Evolutionary conservation across 2,329 filamentous ascomycete species (phyloP).

Genomic region (Pseudogymnoascus destructans): DNA sequence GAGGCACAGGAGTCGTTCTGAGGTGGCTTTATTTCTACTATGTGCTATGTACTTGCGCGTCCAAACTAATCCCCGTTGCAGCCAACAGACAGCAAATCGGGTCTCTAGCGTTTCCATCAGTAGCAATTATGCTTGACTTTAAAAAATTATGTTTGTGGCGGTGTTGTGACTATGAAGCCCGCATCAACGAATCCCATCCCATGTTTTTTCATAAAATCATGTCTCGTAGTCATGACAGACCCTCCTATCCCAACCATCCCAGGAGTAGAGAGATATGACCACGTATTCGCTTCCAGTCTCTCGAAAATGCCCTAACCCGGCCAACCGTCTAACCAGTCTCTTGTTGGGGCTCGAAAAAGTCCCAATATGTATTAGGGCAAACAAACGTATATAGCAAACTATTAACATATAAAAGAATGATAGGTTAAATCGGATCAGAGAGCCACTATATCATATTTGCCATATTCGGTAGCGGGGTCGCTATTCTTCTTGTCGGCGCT

Average conservation of each 20-base stretch:
- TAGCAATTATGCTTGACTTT: neutral
- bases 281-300: neutral
- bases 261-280: neutral
- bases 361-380: neutral
- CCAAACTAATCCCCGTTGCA: neutral
- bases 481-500: neutral
- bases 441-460: neutral
- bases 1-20: neutral
- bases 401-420: neutral
- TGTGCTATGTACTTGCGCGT: neutral
- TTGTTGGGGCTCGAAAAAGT: neutral
- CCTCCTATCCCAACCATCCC: neutral
- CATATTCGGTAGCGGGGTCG: neutral
- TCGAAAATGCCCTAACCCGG: neutral
- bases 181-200: neutral
- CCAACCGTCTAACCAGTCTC: conserved; percentile 2
- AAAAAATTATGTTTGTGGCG: conserved; percentile 8
- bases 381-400: conserved; percentile 4
- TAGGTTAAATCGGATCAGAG: neutral
- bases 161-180: neutral
- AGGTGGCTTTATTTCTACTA: neutral
- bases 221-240: neutral
- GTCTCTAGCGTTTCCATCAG: neutral
- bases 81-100: neutral
- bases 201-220: conserved; percentile 3